phyloP scores from a whole-genome alignment of 768 basidiomycete species.

The Mycena metata region DNA sequence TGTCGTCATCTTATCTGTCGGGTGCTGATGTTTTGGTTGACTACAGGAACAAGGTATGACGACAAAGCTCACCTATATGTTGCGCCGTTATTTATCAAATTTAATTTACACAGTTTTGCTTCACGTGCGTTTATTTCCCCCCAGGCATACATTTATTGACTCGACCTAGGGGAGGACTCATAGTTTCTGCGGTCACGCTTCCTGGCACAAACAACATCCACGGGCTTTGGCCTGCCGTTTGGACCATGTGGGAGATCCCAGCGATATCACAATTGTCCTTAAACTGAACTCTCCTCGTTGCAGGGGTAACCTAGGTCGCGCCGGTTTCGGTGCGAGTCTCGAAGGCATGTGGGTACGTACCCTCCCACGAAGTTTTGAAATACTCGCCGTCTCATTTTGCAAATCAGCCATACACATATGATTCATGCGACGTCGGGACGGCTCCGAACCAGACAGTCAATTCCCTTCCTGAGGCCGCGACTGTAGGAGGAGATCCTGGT shows the following conservation, averaged over 20 bases:
- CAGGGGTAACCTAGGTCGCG: conserved; percentile 56
- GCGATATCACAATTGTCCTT: too few relatives aligned
- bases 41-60: conserved; percentile 71
- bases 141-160: neutral
- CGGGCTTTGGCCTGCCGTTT: conserved; percentile 86
- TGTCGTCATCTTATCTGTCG: neutral
- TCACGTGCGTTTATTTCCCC: neutral
- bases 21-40: neutral
- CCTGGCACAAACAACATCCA: conserved; percentile 76
- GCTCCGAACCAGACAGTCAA: conserved; percentile 84
- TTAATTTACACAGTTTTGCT: conserved; percentile 65
- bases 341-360: conserved; percentile 76
- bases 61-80: too few relatives aligned
- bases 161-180: conserved; percentile 81
- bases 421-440: conserved; percentile 95
- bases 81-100: too few relatives aligned
- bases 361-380: neutral
- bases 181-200: conserved; percentile 76
- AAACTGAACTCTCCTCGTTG: conserved; percentile 1
- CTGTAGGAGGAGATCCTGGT: conserved; percentile 68
- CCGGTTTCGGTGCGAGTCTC: conserved; percentile 88
- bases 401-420: conserved; percentile 84
- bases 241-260: conserved; percentile 77
- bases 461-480: conserved; percentile 72
- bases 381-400: neutral